Base-by-base conservation (phyloP, 1,139 yeast genomes). In the Kluyveromyces marxianus region DNA sequence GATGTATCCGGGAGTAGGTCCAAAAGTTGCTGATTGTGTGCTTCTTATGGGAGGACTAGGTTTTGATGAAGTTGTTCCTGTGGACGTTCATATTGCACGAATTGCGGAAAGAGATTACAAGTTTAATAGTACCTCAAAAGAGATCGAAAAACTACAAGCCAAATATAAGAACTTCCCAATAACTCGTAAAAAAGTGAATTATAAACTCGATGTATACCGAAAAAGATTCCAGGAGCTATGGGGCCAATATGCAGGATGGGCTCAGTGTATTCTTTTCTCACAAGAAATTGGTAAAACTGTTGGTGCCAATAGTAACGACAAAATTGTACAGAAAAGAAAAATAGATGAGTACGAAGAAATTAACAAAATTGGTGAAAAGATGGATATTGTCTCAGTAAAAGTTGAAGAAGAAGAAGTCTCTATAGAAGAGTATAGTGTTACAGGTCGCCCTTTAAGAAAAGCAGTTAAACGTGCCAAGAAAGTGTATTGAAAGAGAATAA, bases 221-320 rank as follows among this genome's bases (percentile, higher is more conserved):
- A 57, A 60, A 4, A 79, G 76, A 60, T 84, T 90, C 59, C 71
- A 75, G 41, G 72, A 72, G 0, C 68, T 83, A 28, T 92, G 96
- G 90, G 97, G 97, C 0, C 76, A 77, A 0, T 84, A 85, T 62
- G 97, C 98, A 4, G 98, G 98, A 0, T 92, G 98, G 98, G 97
- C 97, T 0, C 97, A 90, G 59, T 83, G 92, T 14, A 90, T 90
- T 8, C 71, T 90, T 49, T 92, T 90, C 66, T 83, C 97, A 0
- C 87, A 90, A 5, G 97, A 89, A 60, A 72, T 90, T 54, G 90
- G 88, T 2, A 64, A 76, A 7, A 75, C 77, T 41, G 65, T 65
- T 49, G 71, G 71, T 4, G 61, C 65, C 1, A 67, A 69, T 37
- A 31, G n/a, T 25, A 48, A 56, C 8, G 45, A 52, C 7, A 62